Conservation (phyloP, 768 basidiomycete genomes). For the Royoungia palumana region DNA sequence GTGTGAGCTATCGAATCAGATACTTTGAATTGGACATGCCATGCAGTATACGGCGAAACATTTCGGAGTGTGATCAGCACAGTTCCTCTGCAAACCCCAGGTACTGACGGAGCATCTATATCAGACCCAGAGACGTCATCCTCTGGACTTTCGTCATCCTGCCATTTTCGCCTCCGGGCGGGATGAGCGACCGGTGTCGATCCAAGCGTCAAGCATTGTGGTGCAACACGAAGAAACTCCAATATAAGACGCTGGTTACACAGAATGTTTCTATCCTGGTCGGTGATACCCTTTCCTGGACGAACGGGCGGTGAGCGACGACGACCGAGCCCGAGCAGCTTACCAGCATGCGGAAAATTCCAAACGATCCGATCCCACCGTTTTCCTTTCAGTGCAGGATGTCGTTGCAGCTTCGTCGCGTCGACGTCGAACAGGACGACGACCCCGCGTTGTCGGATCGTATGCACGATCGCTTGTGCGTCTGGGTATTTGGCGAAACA, state of each 20-base stretch:
- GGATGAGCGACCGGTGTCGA: conserved; percentile 43
- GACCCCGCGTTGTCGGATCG: conserved; percentile 56
- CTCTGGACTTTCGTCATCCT: conserved; percentile 41
- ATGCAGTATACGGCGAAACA: conserved; percentile 81
- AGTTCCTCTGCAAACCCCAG: conserved; percentile 51
- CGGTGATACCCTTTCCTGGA: conserved; percentile 82
- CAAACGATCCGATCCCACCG: conserved; percentile 81
- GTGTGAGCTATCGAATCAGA: conserved; percentile 6
- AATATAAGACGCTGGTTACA: conserved; percentile 84
- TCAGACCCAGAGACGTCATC: conserved; percentile 16
- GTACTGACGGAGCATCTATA: background rate
- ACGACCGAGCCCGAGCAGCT: conserved; percentile 18
- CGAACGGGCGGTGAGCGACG: background rate
- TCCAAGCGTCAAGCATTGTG: conserved; percentile 57
- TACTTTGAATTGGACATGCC: conserved; percentile 44
- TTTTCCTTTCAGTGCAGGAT: conserved; percentile 51
- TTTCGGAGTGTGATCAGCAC: conserved; percentile 86
- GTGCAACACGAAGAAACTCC: conserved; percentile 74
- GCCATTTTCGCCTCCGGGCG: conserved; percentile 43
- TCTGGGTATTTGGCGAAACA: conserved; percentile 85
- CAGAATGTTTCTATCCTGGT: conserved; percentile 90
- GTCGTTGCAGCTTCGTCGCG: conserved; percentile 70
- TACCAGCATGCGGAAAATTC: conserved; percentile 97
- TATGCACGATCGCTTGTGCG: conserved; percentile 53
- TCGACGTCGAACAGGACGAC: conserved; percentile 80